Evolutionary conservation across 345 rosid species (phyloP).

Genomic region (Eucalyptus marginata): DNA sequence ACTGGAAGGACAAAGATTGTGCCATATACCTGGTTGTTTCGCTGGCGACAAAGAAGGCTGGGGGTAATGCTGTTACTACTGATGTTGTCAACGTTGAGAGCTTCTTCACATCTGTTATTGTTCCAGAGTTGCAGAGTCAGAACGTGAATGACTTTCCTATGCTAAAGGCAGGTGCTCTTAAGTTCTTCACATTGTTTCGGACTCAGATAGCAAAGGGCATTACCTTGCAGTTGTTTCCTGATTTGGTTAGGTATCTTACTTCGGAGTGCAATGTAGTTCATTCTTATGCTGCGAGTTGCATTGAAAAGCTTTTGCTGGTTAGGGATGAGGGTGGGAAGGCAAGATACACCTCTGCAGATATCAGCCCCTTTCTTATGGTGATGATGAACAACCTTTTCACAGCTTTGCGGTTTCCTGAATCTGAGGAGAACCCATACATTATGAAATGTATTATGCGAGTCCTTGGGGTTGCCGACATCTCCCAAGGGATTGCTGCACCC

Average conservation of each 20-base stretch:
- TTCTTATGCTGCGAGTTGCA: conserved; percentile 94
- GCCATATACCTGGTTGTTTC: conserved; percentile 91
- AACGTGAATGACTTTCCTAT: conserved; percentile 70
- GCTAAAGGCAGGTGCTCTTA: conserved; percentile 95
- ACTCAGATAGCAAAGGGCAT: conserved; percentile 56
- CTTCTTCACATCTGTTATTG: conserved; percentile 63
- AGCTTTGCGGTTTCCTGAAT: conserved; percentile 71
- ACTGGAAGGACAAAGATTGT: conserved; percentile 98
- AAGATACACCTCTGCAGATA: conserved; percentile 56
- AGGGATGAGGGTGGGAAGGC: conserved; percentile 80
- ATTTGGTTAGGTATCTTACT: conserved; percentile 61
- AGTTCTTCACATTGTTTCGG: conserved; percentile 80
- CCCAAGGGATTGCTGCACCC: conserved; percentile 66
- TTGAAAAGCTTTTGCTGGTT: conserved; percentile 87
- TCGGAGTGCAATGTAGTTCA: conserved; percentile 92
- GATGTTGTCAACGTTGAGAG: conserved; percentile 82
- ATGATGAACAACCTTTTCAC: conserved; percentile 69
- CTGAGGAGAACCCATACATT: conserved; percentile 91
- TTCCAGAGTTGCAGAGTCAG: conserved; percentile 76
- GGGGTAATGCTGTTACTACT: conserved; percentile 67
- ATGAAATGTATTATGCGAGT: conserved; percentile 98
- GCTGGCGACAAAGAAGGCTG: conserved; percentile 72
- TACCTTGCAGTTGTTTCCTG: conserved; percentile 57
- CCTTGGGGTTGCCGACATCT: conserved; percentile 75
- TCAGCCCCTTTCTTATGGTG: conserved; percentile 40